phyloP scores from a whole-genome alignment of 257 asterid species.

The Eucommia ulmoides region DNA sequence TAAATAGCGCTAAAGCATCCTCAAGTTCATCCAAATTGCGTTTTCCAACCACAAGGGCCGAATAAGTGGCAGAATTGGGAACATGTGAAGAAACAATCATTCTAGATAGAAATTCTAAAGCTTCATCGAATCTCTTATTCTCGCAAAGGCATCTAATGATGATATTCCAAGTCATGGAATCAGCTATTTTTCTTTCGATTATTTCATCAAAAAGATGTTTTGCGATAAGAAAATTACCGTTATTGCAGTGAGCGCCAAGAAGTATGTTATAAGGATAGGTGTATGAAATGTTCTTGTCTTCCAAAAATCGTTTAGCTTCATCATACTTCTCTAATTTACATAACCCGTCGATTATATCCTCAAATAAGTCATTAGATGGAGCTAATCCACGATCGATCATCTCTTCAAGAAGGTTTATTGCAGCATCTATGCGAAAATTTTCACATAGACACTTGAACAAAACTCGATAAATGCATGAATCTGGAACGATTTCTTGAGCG shows the following conservation, averaged over 20 bases:
- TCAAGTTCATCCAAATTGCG: constrained; percentile 33
- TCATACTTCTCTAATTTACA: constrained; percentile 32
- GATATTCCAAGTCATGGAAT: constrained; percentile 56
- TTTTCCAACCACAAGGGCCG: constrained; percentile 56
- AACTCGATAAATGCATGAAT: constrained; percentile 32
- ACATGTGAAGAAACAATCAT: constrained; percentile 41
- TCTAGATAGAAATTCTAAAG: constrained; percentile 47
- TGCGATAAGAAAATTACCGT: constrained; percentile 28
- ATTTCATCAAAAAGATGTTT: constrained; percentile 36
- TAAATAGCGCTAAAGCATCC: constrained; percentile 39
- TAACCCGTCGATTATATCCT: constrained; percentile 35
- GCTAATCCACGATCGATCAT: constrained; percentile 34
- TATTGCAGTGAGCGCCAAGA: constrained; percentile 40
- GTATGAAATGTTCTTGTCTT: constrained; percentile 25
- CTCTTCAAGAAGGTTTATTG: constrained; percentile 37
- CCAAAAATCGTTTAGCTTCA: constrained; percentile 41
- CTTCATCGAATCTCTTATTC: constrained; percentile 28
- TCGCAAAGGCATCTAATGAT: constrained; percentile 40
- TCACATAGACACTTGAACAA: constrained; percentile 50
- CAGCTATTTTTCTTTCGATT: constrained; percentile 25
- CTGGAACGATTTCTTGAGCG: constrained; percentile 32
- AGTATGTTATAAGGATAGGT: constrained; percentile 36
- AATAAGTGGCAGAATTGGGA: constrained; percentile 42
- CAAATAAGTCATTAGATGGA: constrained; percentile 26
- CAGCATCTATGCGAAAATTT: constrained; percentile 50